phyloP scores from a whole-genome alignment of 1,139 yeast genomes.

The Nadsonia commutata region DNA sequence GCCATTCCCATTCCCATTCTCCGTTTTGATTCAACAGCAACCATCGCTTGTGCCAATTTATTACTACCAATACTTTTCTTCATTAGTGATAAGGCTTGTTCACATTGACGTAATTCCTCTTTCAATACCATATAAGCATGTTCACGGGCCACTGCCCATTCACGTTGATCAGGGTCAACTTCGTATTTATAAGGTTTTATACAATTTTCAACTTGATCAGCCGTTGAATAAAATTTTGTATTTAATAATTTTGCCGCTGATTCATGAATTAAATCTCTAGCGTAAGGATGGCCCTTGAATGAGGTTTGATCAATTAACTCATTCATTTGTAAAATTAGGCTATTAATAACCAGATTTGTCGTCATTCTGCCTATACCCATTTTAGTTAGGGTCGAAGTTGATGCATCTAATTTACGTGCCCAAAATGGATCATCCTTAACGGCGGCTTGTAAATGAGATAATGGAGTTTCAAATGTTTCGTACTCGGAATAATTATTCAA shows the following conservation, averaged over 20 bases:
- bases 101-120: conserved; percentile 80
- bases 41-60: conserved; percentile 69
- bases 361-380: conserved; percentile 87
- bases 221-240: conserved; percentile 73
- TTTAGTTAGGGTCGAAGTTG: conserved; percentile 75
- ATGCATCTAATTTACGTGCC: conserved; percentile 74
- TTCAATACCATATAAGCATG: conserved; percentile 58
- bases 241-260: conserved; percentile 73
- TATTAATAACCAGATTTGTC: conserved; percentile 67
- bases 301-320: conserved; percentile 61
- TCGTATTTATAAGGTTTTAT: conserved; percentile 96
- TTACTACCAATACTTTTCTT: conserved; percentile 67
- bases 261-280: conserved; percentile 64
- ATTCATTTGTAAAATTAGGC: conserved; percentile 63
- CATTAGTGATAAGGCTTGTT: conserved; percentile 44
- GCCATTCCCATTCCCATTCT: conserved; percentile 2
- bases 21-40: conserved; percentile 42
- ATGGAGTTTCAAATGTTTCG: conserved; percentile 1
- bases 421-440: conserved; percentile 65
- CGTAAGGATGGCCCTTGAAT: conserved; percentile 70
- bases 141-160: conserved; percentile 74
- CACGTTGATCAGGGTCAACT: conserved; percentile 88
- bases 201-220: conserved; percentile 97
- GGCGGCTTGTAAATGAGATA: conserved; percentile 25
- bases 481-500: background rate